Conservation (phyloP, 176 grass and related monocot genomes). For the Zea luxurians region DNA sequence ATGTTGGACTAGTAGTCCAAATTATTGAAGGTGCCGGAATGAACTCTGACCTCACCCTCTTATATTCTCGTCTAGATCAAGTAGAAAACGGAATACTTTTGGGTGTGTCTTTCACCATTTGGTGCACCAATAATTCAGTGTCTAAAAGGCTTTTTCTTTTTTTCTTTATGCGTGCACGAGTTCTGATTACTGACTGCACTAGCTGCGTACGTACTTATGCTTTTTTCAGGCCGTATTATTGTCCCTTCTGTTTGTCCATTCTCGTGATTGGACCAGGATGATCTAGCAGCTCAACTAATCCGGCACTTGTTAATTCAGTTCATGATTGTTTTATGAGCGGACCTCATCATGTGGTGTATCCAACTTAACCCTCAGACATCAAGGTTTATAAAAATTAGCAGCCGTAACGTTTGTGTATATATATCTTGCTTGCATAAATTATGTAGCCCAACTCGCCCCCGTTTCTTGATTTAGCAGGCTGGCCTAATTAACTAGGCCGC, state of each 20-base stretch:
- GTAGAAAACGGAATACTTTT: no score
- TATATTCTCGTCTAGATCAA: no score
- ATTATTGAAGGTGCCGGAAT: no score
- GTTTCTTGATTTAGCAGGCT: slow-evolving; percentile 48
- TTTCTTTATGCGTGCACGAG: slow-evolving; percentile 28
- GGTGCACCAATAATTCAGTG: slow-evolving; percentile 30
- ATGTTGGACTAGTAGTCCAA: no score
- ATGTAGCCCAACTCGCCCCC: slow-evolving; percentile 24
- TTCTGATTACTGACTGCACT: slow-evolving; percentile 25
- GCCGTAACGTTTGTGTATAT: neutral
- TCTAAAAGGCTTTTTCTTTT: slow-evolving; percentile 21
- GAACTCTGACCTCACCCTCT: no score
- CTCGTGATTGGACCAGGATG: slow-evolving; percentile 38
- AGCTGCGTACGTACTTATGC: slow-evolving; percentile 1
- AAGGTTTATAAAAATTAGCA: slow-evolving; percentile 12
- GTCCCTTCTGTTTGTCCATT: slow-evolving; percentile 28
- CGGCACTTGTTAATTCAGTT: slow-evolving; percentile 32
- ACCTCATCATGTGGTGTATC: slow-evolving; percentile 16
- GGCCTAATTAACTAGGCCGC: neutral
- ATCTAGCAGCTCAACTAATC: slow-evolving; percentile 43
- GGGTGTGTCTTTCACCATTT: slow-evolving; percentile 20
- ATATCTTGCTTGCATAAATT: slow-evolving; percentile 25
- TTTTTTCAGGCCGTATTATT: slow-evolving; percentile 7
- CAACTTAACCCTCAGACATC: slow-evolving; percentile 18
- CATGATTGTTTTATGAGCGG: slow-evolving; percentile 33